Evolutionary conservation across 768 basidiomycete species (phyloP), one percentile per base, ranked within the genome.

Genomic region (Dendrothele bispora): DNA sequence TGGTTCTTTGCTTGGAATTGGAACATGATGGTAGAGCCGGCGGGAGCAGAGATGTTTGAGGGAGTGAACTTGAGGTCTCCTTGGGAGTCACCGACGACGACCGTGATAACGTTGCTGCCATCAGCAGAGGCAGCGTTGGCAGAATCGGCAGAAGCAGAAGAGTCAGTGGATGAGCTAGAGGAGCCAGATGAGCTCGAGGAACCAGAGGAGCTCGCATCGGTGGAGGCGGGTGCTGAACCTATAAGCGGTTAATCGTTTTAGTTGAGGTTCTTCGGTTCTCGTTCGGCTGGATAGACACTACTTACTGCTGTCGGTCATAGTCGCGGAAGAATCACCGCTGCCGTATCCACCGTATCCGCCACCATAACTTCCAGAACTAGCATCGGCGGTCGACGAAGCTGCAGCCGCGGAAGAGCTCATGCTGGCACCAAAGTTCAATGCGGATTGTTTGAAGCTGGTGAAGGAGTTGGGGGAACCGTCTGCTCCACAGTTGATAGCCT

Each of bases 1-100:
- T 71, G 69, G 56, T 71, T 71, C 64, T 68, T 69, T 54, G 59
- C 60, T 54, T 69, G 61, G 61, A 63, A 32, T n/a, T 32, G 10
- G n/a, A 32, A 32, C 30, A 32, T 32, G 30, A 32, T 32, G 30
- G 30, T 32, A n/a, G 10, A 10, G n/a, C 30, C 10, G 30, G 30
- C 10, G 10, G 10, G 10, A 32, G 30, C 30, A 32, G 10, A 10
- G n/a, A 32, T n/a, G 30, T n/a, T 10, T 10, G 30, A 32, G 30
- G 30, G 30, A 32, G 30, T 10, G 30, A 32, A 32, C n/a, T 10
- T 32, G n/a, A 32, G 30, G 10, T 32, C 10, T 10, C 30, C 30
- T 62, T 60, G 61, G n/a, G 54, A 15, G 40, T 60, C 61, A 28
- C 68, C 69, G 22, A 70, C 69, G 35, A 61, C 43, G 38, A 71